Evolutionary conservation across 2,329 filamentous ascomycete genomes (phyloP).

Genomic region (Botrytis paeoniae): DNA sequence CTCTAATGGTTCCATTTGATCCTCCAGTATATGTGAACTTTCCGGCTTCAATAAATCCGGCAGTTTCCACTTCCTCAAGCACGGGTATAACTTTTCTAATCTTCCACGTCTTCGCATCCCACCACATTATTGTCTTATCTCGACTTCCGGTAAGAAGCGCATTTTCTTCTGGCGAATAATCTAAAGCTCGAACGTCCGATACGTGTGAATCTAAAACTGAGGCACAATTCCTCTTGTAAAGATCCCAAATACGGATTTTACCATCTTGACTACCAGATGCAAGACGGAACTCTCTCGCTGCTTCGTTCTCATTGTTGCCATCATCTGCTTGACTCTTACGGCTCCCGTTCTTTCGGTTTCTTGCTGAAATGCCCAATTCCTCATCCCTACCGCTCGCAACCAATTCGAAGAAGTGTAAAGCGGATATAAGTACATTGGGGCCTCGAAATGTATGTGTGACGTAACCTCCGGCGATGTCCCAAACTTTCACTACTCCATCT

Average conservation of each 20-base stretch:
- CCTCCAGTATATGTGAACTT: slow-evolving; percentile 78
- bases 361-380: slow-evolving; percentile 38
- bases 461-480: slow-evolving; percentile 88
- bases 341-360: slow-evolving; percentile 46
- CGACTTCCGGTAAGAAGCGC: slow-evolving; percentile 78
- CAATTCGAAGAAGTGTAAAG: slow-evolving; percentile 85
- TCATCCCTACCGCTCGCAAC: slow-evolving; percentile 45
- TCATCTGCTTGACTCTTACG: slow-evolving; percentile 45
- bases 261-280: slow-evolving; percentile 94
- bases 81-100: slow-evolving; percentile 75
- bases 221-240: slow-evolving; percentile 76
- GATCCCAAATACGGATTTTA: slow-evolving; percentile 85
- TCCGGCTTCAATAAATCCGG: slow-evolving; percentile 72
- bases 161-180: slow-evolving; percentile 74
- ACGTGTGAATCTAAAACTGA: slow-evolving; percentile 89
- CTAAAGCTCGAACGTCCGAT: slow-evolving; percentile 84
- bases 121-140: slow-evolving; percentile 92
- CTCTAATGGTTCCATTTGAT: slow-evolving; percentile 73
- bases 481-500: slow-evolving; percentile 92
- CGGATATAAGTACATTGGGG: slow-evolving; percentile 86
- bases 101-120: slow-evolving; percentile 87
- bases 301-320: slow-evolving; percentile 47
- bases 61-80: slow-evolving; percentile 79
- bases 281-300: slow-evolving; percentile 66
- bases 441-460: slow-evolving; percentile 94